Evolutionary conservation across 129 eudicot genomes (phyloP).

Genomic region (Gnaphalium uliginosum): DNA sequence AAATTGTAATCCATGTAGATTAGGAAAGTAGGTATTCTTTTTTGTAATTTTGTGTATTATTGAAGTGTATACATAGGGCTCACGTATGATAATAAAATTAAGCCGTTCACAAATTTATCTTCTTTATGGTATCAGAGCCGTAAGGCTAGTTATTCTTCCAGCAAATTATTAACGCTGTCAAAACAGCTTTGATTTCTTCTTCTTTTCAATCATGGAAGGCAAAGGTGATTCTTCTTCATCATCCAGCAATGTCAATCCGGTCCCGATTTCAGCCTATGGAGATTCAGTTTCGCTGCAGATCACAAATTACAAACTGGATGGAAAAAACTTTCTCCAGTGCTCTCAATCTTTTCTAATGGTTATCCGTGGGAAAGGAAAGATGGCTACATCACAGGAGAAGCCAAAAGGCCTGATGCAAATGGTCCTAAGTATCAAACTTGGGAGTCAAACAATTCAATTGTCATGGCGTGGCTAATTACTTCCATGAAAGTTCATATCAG

Average conservation of each 20-base stretch:
- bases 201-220: background rate
- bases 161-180: background rate
- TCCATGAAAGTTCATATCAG: background rate
- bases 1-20: background rate
- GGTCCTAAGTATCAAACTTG: background rate
- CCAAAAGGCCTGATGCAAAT: background rate
- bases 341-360: background rate
- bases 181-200: background rate
- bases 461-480: background rate
- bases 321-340: background rate
- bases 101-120: background rate
- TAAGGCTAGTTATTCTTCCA: background rate
- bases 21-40: background rate
- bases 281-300: background rate
- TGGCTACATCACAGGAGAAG: constrained; percentile 8
- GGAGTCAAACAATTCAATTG: constrained; percentile 4
- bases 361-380: background rate
- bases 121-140: constrained; percentile 4
- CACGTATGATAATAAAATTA: background rate
- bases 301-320: background rate
- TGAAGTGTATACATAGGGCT: background rate
- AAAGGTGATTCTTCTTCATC: background rate
- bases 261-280: background rate
- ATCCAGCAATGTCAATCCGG: background rate
- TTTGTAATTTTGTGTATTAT: background rate